Evolutionary conservation across 495 filamentous ascomycete species (phyloP).

Genomic region (Penicillium herquei): DNA sequence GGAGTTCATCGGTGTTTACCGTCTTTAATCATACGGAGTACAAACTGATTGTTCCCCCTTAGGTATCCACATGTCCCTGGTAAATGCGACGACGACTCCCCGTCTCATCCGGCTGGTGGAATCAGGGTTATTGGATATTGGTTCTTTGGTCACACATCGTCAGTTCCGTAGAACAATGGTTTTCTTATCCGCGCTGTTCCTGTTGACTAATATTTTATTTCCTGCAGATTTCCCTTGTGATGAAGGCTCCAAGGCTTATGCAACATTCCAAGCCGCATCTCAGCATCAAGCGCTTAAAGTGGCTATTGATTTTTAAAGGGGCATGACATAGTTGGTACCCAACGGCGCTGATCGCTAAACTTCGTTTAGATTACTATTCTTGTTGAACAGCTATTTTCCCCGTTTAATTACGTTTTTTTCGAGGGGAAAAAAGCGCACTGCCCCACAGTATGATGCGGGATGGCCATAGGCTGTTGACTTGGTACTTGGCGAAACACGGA

Average conservation of each 20-base stretch:
- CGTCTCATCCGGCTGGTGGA: slow-evolving; percentile 40
- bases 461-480: neutral
- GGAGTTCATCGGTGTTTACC: neutral
- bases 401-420: neutral
- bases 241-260: slow-evolving; percentile 13
- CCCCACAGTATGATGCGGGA: neutral
- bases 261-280: slow-evolving; percentile 16
- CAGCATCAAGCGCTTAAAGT: slow-evolving; percentile 23
- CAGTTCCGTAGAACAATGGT: slow-evolving; percentile 3
- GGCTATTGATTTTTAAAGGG: slow-evolving; percentile 20
- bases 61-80: slow-evolving; percentile 46
- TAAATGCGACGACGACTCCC: slow-evolving; percentile 44
- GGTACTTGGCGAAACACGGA: neutral
- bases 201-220: neutral
- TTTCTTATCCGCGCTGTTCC: neutral
- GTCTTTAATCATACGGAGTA: neutral
- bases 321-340: neutral
- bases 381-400: neutral
- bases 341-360: neutral
- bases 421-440: neutral
- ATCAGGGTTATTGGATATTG: slow-evolving; percentile 18
- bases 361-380: neutral
- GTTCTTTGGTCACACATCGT: slow-evolving; percentile 43
- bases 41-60: neutral
- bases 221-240: slow-evolving; percentile 10